Conservation (phyloP, 129 eudicot species). For the Flaveria bidentis region DNA sequence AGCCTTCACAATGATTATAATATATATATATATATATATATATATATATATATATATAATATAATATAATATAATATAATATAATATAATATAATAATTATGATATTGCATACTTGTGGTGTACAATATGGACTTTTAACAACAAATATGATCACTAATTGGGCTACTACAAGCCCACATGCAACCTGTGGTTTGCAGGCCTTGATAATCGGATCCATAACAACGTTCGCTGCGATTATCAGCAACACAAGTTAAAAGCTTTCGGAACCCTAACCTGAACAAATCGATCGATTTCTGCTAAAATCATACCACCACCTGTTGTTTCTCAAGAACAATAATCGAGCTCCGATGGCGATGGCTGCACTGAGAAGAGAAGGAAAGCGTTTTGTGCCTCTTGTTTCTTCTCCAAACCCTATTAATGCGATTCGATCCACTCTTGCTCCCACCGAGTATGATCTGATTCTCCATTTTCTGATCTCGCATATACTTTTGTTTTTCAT, state of each 20-base stretch:
- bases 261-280: conserved; percentile 34
- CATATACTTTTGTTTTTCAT: background rate
- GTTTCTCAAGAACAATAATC: conserved; percentile 19
- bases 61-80: no score
- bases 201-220: conserved; percentile 32
- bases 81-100: no score
- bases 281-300: conserved; percentile 17
- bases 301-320: background rate
- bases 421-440: conserved; percentile 54
- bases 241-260: conserved; percentile 18
- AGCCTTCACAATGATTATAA: no score
- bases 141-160: background rate
- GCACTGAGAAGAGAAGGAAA: conserved; percentile 64
- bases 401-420: conserved; percentile 47
- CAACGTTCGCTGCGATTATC: conserved; percentile 11
- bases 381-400: conserved; percentile 54
- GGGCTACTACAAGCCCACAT: conserved; percentile 31
- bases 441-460: conserved; percentile 46
- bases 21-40: no score
- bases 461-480: conserved; percentile 9
- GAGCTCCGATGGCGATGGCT: conserved; percentile 71
- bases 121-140: no score
- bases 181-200: background rate
- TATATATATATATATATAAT: no score
- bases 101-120: no score